Evolutionary conservation across 2,329 filamentous ascomycete species (phyloP).

Genomic region (Geosmithia putterillii): DNA sequence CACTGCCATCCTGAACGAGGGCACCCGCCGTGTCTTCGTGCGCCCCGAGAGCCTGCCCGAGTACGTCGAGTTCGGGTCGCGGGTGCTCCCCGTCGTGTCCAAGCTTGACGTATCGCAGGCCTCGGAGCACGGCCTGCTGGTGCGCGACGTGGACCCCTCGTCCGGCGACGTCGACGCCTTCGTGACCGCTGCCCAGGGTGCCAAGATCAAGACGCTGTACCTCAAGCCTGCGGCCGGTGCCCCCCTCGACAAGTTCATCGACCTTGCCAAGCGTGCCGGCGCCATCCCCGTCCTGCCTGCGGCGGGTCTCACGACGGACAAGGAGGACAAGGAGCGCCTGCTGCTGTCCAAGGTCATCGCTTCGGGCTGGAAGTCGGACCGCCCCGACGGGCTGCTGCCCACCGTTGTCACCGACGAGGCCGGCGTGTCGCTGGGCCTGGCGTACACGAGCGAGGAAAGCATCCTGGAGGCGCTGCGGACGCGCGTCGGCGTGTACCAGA

Average conservation of each 20-base stretch:
- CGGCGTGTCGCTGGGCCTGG: constrained; percentile 73
- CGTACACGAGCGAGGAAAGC: constrained; percentile 90
- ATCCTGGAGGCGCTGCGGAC: constrained; percentile 76
- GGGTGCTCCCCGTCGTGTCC: constrained; percentile 40
- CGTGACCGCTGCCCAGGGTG: constrained; percentile 26
- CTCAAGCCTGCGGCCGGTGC: constrained; percentile 35
- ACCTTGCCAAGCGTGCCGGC: constrained; percentile 32
- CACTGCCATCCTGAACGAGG: constrained; percentile 69
- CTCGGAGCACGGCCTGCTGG: constrained; percentile 36
- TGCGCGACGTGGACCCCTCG: constrained; percentile 37
- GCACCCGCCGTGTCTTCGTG: constrained; percentile 77
- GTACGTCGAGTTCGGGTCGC: constrained; percentile 41
- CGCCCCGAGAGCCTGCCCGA: constrained; percentile 52
- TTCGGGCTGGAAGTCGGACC: constrained; percentile 66
- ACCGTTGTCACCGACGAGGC: constrained; percentile 87
- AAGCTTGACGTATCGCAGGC: constrained; percentile 31
- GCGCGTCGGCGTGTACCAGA: constrained; percentile 78
- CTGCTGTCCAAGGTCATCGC: constrained; percentile 61
- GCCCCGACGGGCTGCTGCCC: constrained; percentile 71
- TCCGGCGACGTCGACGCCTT: constrained; percentile 27
- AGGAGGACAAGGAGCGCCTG: constrained; percentile 40
- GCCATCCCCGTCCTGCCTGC: constrained; percentile 68
- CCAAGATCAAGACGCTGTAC: constrained; percentile 34
- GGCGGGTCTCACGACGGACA: constrained; percentile 54
- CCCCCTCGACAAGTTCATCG: constrained; percentile 32